These are phyloP conservation scores for Wickerhamiella occidentalis DNA, from an alignment of 805 yeast genomes.

Conservation along the genomic window DNA sequence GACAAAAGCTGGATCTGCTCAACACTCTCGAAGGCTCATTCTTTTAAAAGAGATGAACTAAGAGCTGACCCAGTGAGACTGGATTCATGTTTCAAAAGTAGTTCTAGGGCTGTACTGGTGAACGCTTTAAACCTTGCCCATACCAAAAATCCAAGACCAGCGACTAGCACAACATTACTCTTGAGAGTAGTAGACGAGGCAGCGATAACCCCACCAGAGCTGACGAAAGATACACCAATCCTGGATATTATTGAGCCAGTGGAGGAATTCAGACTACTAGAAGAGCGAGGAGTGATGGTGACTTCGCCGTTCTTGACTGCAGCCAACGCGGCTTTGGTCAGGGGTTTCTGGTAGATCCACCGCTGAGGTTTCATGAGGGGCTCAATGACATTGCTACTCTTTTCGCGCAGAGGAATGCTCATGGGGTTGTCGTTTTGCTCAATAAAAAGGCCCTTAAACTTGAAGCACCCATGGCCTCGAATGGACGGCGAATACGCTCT, in stretches of 20 bases:
- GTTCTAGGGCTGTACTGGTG: too few relatives aligned
- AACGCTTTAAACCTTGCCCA: slow-evolving; percentile 74
- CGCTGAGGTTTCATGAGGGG: slow-evolving; percentile 97
- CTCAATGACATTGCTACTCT: slow-evolving; percentile 95
- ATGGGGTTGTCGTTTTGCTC: slow-evolving; percentile 91
- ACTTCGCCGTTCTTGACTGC: slow-evolving; percentile 77
- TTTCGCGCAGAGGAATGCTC: slow-evolving; percentile 86
- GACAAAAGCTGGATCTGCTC: too few relatives aligned
- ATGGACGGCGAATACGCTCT: slow-evolving; percentile 68
- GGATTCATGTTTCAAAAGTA: too few relatives aligned
- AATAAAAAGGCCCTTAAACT: slow-evolving; percentile 59
- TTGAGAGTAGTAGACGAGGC: slow-evolving; percentile 85
- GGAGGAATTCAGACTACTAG: slow-evolving; percentile 88
- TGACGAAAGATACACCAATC: slow-evolving; percentile 99
- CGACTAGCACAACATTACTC: slow-evolving; percentile 88
- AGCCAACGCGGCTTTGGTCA: slow-evolving; percentile 76
- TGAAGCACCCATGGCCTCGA: slow-evolving; percentile 80
- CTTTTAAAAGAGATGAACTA: too few relatives aligned
- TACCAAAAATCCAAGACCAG: slow-evolving; percentile 67
- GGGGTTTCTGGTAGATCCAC: slow-evolving; percentile 90
- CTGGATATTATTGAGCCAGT: slow-evolving; percentile 91
- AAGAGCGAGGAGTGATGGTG: slow-evolving; percentile 72
- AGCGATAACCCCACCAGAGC: slow-evolving; percentile 95
- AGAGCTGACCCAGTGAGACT: too few relatives aligned
- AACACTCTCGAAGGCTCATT: too few relatives aligned